Evolutionary conservation across 768 basidiomycete genomes (phyloP).

Genomic region (Kwoniella dejecticola): DNA sequence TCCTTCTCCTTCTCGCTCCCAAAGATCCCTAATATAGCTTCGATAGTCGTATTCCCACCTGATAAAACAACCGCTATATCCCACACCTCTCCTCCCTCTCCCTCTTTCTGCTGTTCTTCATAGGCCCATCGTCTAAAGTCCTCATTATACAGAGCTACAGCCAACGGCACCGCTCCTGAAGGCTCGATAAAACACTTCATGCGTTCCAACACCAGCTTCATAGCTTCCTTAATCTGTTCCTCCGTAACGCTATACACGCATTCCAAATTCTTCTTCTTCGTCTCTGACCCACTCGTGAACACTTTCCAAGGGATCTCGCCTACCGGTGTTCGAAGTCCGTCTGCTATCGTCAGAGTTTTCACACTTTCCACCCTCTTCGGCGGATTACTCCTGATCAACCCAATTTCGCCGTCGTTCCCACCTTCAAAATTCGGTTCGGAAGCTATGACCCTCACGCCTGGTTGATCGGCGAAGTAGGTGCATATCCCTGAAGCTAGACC

Average conservation of each 20-base stretch:
- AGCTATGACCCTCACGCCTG: conserved; percentile 20
- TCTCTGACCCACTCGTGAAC: conserved; percentile 15
- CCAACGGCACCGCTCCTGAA: conserved; percentile 39
- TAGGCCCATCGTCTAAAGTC: conserved; percentile 25
- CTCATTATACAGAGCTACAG: conserved; percentile 40
- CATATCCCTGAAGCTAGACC: conserved; percentile 40
- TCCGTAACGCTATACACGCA: conserved; percentile 38
- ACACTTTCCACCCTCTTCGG: conserved; percentile 31
- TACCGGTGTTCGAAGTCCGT: conserved; percentile 42
- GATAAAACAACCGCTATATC: conserved; percentile 33
- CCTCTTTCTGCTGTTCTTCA: conserved; percentile 25
- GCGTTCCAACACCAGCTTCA: conserved; percentile 39
- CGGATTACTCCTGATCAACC: conserved; percentile 27
- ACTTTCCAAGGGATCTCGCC: conserved; percentile 32
- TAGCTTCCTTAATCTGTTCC: conserved; percentile 40
- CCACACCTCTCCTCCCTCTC: conserved; percentile 24
- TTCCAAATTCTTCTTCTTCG: conserved; percentile 34
- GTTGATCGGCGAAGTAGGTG: conserved; percentile 32
- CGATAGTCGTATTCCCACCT: conserved; percentile 38
- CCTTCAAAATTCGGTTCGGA: conserved; percentile 39
- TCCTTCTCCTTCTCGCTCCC: conserved; percentile 3
- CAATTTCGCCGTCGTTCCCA: conserved; percentile 41
- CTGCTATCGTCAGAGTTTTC: conserved; percentile 43
- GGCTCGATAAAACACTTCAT: conserved; percentile 49
- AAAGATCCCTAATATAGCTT: conserved; percentile 32